Conservation (phyloP, 345 rosid genomes). For the Eucalyptus globulus region DNA sequence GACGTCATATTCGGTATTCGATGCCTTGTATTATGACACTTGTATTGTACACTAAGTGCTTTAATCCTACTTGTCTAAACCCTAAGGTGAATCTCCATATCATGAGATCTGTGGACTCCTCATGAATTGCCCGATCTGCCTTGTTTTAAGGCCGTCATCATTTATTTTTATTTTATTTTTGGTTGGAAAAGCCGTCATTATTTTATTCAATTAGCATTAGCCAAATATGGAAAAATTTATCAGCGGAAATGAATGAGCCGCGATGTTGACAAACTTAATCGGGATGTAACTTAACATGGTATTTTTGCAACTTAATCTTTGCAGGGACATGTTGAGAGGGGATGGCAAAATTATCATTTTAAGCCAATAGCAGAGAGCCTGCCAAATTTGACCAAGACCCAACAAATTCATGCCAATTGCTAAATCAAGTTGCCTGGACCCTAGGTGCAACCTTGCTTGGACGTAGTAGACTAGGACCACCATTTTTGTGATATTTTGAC, state of each 20-base stretch:
- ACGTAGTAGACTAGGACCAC: neutral
- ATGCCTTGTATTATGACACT: neutral
- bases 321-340: neutral
- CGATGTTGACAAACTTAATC: neutral
- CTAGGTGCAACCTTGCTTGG: neutral
- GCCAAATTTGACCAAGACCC: neutral
- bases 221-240: neutral
- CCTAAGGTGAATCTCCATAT: too few relatives aligned
- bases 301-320: neutral
- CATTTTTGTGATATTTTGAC: neutral
- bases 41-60: rapidly evolving
- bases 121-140: neutral
- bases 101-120: neutral
- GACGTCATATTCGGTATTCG: rapidly evolving
- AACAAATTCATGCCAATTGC: neutral
- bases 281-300: neutral
- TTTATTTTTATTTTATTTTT: too few relatives aligned
- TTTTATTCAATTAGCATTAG: too few relatives aligned
- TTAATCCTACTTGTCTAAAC: neutral
- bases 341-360: neutral
- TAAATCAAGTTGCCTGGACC: neutral
- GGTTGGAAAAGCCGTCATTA: neutral
- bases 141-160: neutral
- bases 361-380: neutral
- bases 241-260: neutral